These are phyloP conservation scores for Noccaea bulbosa DNA, from an alignment of 345 rosid genomes.

Conservation along the genomic window DNA sequence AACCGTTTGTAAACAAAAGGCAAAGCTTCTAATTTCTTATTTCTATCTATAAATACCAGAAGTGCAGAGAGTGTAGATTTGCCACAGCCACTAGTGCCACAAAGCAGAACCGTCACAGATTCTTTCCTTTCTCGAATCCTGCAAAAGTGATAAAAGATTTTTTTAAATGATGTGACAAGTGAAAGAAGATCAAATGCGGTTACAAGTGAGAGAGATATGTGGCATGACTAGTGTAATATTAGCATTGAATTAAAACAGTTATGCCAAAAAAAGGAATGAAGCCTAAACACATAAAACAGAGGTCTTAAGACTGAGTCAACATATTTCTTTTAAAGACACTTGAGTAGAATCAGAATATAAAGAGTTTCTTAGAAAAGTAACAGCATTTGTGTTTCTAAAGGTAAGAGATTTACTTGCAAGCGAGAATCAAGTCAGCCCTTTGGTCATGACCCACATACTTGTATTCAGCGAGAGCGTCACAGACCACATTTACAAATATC, in stretches of 20 bases:
- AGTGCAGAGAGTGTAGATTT: conserved; percentile 98
- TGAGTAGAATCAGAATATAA: background rate
- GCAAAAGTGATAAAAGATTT: conserved; percentile 35
- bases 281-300: background rate
- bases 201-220: background rate
- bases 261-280: background rate
- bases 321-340: background rate
- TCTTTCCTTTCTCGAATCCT: conserved; percentile 97
- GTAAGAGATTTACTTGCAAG: conserved; percentile 72
- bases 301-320: background rate
- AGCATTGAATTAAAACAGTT: background rate
- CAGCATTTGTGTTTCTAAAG: background rate
- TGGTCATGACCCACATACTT: conserved; percentile 96
- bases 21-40: conserved; percentile 50
- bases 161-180: background rate
- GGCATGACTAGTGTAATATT: background rate
- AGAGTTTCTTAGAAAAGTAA: background rate
- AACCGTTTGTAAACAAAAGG: conserved; percentile 34
- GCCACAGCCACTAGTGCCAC: conserved; percentile 99
- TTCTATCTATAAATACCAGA: conserved; percentile 62
- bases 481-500: conserved; percentile 74
- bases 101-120: conserved; percentile 89
- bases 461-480: conserved; percentile 83
- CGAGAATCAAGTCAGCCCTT: conserved; percentile 92
- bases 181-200: background rate